Base-by-base conservation (phyloP, 768 basidiomycete species). In the Amanita polypyramis region DNA sequence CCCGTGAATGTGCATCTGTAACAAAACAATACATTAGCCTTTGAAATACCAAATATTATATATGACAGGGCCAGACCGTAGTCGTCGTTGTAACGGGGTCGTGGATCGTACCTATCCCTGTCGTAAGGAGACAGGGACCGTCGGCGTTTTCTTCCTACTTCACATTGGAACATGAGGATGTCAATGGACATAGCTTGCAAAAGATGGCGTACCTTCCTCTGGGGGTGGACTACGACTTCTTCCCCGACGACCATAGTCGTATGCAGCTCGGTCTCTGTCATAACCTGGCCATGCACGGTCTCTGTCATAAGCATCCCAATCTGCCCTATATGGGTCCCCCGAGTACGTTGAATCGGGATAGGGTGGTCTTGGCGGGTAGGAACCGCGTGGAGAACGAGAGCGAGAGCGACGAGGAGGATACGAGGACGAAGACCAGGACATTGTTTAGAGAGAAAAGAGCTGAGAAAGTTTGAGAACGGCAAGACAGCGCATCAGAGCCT, bases 101-200 rank as follows among this genome's bases (percentile, higher is more conserved):
- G 75, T 44, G 88, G 83, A 51, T 90, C 88, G 58, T 82, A 90
- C 37, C 88, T 69, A 49, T 88, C 87, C 50, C 88, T 73, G 58
- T 91, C 89, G 56, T 84, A 88, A 10, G 89, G 89, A 19, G 85
- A 86, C 54, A 73, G 64, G 15, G 89, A 91, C 53, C 89, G 74
- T 51, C 88, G 79, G 51, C 89, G 81, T 62, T 92, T 92, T 52
- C 87, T 73, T 49, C 74, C 80, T 68, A 64, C 69, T 79, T 55
- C 37, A 55, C 35, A 52, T 33, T 36, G 32, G 37, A 42, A n/a
- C 32, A 44, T 43, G 19, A 35, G 44, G 46, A 46, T 33, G 27
- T 30, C 43, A 45, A 52, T 11, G 30, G 2, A 43, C 36, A 50
- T 23, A n/a, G n/a, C 9, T 29, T 40, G 36, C 12, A 6, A 29